These are phyloP conservation scores for Parastagonospora nodorum DNA, from an alignment of 2,329 filamentous ascomycete species.

Conservation along the genomic window DNA sequence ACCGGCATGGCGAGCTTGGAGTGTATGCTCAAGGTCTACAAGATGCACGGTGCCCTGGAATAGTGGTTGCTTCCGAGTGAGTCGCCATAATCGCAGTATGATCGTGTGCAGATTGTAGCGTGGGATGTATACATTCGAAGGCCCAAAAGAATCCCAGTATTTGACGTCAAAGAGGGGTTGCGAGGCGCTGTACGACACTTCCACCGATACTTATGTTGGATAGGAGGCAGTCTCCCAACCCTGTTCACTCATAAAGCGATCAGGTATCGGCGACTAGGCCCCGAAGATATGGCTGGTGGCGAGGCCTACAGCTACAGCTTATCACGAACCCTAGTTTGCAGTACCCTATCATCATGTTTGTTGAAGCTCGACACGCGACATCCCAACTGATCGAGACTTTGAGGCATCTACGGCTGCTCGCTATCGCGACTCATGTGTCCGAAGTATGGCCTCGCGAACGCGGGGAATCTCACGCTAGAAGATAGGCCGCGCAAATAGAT, in stretches of 20 bases:
- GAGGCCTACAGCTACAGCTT: not conserved
- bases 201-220: not conserved
- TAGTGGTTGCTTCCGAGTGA: not conserved
- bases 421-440: not conserved
- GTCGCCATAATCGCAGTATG: constrained; percentile 7
- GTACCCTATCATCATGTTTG: not conserved
- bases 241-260: no score
- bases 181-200: not conserved
- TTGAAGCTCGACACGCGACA: not conserved
- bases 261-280: no score
- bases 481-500: not conserved
- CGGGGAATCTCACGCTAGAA: not conserved
- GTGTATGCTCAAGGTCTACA: constrained; percentile 47
- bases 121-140: no score
- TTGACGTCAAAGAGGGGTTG: no score
- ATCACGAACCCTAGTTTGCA: not conserved
- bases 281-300: not conserved
- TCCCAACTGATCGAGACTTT: not conserved
- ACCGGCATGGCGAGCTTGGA: constrained; percentile 44
- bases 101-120: not conserved
- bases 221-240: not conserved
- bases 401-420: not conserved
- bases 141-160: no score
- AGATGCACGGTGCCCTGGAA: constrained; percentile 52
- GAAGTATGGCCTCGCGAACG: not conserved